Base-by-base conservation (phyloP, 768 basidiomycete genomes). In the Agaricus subrufescens region DNA sequence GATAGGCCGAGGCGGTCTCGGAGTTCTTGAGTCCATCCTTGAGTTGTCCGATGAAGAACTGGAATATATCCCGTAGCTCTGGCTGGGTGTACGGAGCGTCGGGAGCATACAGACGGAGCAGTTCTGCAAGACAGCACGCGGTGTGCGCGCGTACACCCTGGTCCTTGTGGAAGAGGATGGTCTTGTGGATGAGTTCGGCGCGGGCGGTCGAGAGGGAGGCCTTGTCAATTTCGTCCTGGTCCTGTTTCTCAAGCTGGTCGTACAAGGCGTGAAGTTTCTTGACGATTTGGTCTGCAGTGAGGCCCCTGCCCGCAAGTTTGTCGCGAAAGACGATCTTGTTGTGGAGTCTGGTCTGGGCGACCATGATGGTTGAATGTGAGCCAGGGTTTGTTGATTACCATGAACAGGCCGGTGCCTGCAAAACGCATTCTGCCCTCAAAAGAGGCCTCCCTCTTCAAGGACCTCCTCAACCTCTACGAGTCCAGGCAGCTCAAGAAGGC, bases 31-130 rank as follows among this genome's bases (percentile, higher is more conserved):
- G 83, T 1, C 86, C 87, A 1, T 76, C 77, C 2, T 79, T 74
- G 55, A 99, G 85, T 68, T 97, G 96, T 37, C 84, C 77, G 67
- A 94, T 86, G 80, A 98, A 92, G 78, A 99, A 98, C 63, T 94
- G 85, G 71, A 99, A 99, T 67, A 98, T 95, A 70, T 97, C 94
- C 75, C 91, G 80, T 37, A 98, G 83, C 68, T 98, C 91, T 47
- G 79, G 71, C 49, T 87, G 85, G 12, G 87, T 95, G 67, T 96
- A 98, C 11, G 97, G 97, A 25, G 97, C 95, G 69, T 98, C 94
- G 1, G 97, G 97, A 1, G 97, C 97, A 68, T 93, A 98, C 39
- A 98, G 81, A 43, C 94, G 75, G 57, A 99, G 84, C 52, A 98
- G 79, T 69, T 99, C 95, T 1, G 94, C 94, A 38, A 99, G 80